Conservation (phyloP, 1,284 basidiomycete species). For the Albatrellus sp. region DNA sequence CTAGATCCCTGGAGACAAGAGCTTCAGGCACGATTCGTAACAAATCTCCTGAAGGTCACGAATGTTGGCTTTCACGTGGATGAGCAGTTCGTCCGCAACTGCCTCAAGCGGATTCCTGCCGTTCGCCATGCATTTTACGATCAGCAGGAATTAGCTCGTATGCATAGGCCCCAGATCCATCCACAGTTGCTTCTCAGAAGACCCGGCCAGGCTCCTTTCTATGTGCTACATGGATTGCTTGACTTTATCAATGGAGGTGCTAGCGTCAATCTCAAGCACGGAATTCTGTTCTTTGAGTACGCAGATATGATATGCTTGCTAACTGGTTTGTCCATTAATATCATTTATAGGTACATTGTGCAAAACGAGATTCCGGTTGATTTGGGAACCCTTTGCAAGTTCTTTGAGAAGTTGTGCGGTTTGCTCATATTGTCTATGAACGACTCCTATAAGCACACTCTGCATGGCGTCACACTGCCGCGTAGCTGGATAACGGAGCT, state of each 20-base stretch:
- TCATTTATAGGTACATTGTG: constrained; percentile 6
- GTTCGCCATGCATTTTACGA: background rate
- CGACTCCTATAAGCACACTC: background rate
- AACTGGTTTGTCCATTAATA: background rate
- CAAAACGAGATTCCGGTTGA: background rate
- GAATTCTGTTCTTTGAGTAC: background rate
- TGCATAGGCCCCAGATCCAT: constrained; percentile 3
- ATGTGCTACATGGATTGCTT: constrained; percentile 27
- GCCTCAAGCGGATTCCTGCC: too few relatives aligned
- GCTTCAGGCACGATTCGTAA: background rate
- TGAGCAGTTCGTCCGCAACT: background rate
- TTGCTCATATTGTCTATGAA: background rate
- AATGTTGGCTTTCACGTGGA: background rate
- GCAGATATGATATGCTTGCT: background rate
- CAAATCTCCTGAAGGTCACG: background rate
- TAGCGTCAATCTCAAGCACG: background rate
- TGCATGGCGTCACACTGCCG: background rate
- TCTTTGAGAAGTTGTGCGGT: background rate
- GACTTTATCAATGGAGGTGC: constrained; percentile 14
- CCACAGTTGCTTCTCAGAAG: constrained; percentile 6
- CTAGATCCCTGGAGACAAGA: background rate
- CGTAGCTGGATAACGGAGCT: background rate
- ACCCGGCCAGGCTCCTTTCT: constrained; percentile 9
- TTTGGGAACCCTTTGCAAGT: background rate
- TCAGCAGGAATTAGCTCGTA: constrained; percentile 11